A percentile compares a stretch with the other conserved stretches of the same genome.
These are phyloP conservation scores for Backusella sp. DNA, from an alignment of 192 early-diverging fungal species.

Conservation along the genomic window DNA sequence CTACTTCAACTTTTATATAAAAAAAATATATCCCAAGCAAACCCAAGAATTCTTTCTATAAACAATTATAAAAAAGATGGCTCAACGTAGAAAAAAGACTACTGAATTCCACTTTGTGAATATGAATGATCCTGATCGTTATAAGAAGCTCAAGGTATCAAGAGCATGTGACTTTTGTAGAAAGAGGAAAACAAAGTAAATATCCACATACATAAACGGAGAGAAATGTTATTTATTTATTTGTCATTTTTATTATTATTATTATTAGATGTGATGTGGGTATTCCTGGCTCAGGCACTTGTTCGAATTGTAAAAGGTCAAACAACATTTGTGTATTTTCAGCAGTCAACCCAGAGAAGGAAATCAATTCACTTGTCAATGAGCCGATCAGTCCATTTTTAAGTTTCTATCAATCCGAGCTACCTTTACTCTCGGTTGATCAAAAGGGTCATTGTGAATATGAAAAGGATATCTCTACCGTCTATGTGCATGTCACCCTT, in stretches of 20 bases:
- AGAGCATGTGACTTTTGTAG: constrained; percentile 33
- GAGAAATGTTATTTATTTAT: neutral
- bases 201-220: neutral
- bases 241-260: neutral
- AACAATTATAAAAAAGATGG: neutral
- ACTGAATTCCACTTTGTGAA: constrained; percentile 32
- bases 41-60: neutral
- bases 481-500: neutral
- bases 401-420: neutral
- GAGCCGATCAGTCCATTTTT: neutral
- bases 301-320: constrained; percentile 17
- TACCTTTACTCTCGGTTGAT: neutral
- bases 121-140: constrained; percentile 33
- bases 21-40: neutral
- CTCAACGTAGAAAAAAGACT: constrained; percentile 16
- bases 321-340: constrained; percentile 13
- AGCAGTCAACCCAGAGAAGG: neutral
- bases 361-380: neutral
- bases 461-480: neutral
- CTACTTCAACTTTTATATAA: neutral
- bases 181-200: constrained; percentile 35
- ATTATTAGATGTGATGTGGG: constrained; percentile 21
- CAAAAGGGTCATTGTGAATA: neutral
- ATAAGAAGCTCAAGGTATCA: constrained; percentile 31
- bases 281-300: constrained; percentile 26